Evolutionary conservation across 169 alveolate genomes (phyloP).

Genomic region (Nephromyces sp.): DNA sequence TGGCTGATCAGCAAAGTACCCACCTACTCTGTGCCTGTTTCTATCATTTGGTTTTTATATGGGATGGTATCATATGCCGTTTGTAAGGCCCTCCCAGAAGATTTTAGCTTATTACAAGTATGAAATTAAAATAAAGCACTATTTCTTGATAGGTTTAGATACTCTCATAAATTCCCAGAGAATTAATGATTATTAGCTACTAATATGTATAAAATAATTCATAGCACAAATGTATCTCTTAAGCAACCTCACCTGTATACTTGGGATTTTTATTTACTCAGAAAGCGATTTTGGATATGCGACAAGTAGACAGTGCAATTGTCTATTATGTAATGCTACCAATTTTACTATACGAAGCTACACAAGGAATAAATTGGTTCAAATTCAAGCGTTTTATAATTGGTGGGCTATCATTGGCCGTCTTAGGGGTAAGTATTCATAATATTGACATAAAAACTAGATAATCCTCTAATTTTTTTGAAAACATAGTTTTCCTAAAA

Average conservation of each 20-base stretch:
- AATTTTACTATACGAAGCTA: constrained; percentile 70
- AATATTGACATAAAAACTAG: no score
- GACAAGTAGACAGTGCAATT: constrained; percentile 34
- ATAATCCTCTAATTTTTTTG: no score
- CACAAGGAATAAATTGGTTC: constrained; percentile 71
- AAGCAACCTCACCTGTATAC: no score
- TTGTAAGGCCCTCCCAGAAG: constrained; percentile 9
- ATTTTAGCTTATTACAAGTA: no score
- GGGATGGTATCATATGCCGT: constrained; percentile 30
- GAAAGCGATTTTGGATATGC: constrained; percentile 22
- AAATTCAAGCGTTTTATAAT: constrained; percentile 59
- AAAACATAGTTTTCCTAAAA: no score
- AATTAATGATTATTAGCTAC: no score
- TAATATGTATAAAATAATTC: no score
- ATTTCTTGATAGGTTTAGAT: no score
- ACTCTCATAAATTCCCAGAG: no score
- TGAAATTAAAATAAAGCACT: no score
- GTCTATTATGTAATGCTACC: constrained; percentile 65
- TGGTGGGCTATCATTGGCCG: constrained; percentile 69
- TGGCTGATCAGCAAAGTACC: constrained; percentile 35
- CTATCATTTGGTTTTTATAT: constrained; percentile 32
- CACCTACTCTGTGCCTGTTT: constrained; percentile 29
- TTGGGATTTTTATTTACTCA: constrained; percentile 8
- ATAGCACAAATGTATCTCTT: no score
- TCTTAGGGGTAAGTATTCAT: constrained; percentile 51